Evolutionary conservation across 345 rosid species (phyloP).

Genomic region (Eucalyptus guilfoylei): DNA sequence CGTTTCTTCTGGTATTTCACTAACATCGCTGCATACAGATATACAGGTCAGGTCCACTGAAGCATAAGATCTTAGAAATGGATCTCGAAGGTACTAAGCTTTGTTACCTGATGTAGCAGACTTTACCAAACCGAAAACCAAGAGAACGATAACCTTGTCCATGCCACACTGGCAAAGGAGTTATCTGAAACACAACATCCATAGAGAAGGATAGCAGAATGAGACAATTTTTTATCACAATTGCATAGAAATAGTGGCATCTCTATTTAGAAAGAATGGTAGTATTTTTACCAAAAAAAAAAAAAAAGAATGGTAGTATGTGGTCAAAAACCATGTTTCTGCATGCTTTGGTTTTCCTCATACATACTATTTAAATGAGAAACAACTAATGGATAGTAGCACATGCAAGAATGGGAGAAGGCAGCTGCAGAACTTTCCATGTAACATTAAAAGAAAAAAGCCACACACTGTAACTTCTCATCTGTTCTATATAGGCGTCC

Average conservation of each 20-base stretch:
- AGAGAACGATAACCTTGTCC: constrained; percentile 75
- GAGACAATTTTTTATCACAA: not conserved
- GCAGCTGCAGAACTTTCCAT: not conserved
- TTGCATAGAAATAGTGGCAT: not conserved
- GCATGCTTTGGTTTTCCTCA: not conserved
- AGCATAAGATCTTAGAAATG: not conserved
- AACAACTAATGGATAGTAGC: not conserved
- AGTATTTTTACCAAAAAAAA: no score
- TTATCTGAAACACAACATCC: constrained; percentile 35
- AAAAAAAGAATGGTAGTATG: not conserved
- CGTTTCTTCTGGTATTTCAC: constrained; percentile 87
- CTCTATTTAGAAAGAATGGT: not conserved
- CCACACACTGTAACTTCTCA: not conserved
- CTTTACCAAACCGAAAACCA: constrained; percentile 80
- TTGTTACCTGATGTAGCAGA: constrained; percentile 77
- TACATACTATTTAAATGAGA: not conserved
- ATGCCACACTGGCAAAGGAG: constrained; percentile 94
- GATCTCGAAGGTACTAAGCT: not conserved
- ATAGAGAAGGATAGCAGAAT: not conserved
- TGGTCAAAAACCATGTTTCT: not conserved
- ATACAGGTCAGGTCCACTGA: not conserved
- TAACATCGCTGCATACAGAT: constrained; percentile 61
- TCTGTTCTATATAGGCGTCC: not conserved
- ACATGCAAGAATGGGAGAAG: not conserved
- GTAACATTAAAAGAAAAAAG: not conserved